A percentile compares a stretch with the other conserved stretches of the same genome.
These are phyloP conservation scores for Pythium insidiosum DNA, from an alignment of 352 stramenopile genomes.

Conservation along the genomic window DNA sequence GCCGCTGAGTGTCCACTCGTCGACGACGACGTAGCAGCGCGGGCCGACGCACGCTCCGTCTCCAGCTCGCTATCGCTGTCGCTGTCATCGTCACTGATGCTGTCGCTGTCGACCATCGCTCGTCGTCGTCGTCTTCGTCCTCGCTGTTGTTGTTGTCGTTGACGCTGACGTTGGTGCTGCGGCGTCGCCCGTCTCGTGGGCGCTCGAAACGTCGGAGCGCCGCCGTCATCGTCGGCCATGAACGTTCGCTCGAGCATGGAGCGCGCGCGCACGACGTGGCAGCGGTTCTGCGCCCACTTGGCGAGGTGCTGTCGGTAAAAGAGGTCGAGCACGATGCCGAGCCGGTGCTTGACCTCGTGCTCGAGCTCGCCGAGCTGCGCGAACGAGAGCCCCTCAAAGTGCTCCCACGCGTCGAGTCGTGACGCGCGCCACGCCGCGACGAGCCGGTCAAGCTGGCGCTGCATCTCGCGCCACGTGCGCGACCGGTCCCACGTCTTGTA, in stretches of 20 bases:
- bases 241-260: conserved; percentile 12
- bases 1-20: neutral
- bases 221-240: neutral
- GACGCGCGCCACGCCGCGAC: conserved; percentile 18
- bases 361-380: conserved; percentile 29
- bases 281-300: conserved; percentile 27
- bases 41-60: too few relatives aligned
- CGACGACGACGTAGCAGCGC: too few relatives aligned
- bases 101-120: too few relatives aligned
- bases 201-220: too few relatives aligned
- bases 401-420: conserved; percentile 7
- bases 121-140: too few relatives aligned
- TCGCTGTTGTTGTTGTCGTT: neutral
- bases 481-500: conserved; percentile 10
- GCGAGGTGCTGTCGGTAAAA: conserved; percentile 41
- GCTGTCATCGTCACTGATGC: neutral
- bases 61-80: neutral
- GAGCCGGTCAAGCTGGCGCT: conserved; percentile 12
- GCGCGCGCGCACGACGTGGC: conserved; percentile 4
- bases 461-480: conserved; percentile 21
- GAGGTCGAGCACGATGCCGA: conserved; percentile 22
- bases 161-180: neutral
- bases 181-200: too few relatives aligned
- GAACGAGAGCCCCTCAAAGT: conserved; percentile 25
- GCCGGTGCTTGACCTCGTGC: conserved; percentile 31